Percentiles rank a stretch among this genome's conserved stretches.
phyloP scores from a whole-genome alignment of 2,329 filamentous ascomycete species.

The Mariannaea sp. region DNA sequence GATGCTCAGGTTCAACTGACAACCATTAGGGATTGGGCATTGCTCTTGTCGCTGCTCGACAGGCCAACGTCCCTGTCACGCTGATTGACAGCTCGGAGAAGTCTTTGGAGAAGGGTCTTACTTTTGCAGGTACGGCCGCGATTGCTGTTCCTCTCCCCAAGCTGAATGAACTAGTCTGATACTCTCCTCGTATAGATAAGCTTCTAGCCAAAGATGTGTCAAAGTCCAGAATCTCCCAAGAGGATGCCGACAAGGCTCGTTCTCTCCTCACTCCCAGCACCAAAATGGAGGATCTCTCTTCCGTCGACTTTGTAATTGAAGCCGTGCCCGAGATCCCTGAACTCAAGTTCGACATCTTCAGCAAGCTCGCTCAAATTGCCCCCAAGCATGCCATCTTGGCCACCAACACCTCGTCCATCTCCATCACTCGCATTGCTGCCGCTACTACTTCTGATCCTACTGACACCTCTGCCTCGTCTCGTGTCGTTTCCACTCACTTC shows the following conservation, averaged over 20 bases:
- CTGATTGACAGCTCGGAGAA: constrained; percentile 84
- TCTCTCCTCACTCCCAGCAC: constrained; percentile 72
- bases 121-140: constrained; percentile 73
- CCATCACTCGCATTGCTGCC: constrained; percentile 93
- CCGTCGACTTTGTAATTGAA: constrained; percentile 97
- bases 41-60: constrained; percentile 88
- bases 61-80: constrained; percentile 80
- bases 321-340: constrained; percentile 90
- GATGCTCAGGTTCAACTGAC: constrained; percentile 20
- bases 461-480: constrained; percentile 79
- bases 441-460: constrained; percentile 78
- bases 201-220: constrained; percentile 90
- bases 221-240: constrained; percentile 83
- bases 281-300: constrained; percentile 74
- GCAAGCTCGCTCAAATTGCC: constrained; percentile 78
- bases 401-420: constrained; percentile 98
- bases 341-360: constrained; percentile 88
- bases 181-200: constrained; percentile 66
- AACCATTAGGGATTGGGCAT: constrained; percentile 82
- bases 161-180: neutral
- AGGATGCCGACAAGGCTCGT: constrained; percentile 75
- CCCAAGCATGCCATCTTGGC: constrained; percentile 87
- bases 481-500: constrained; percentile 95
- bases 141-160: neutral
- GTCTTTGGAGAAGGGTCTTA: constrained; percentile 85